phyloP scores from a whole-genome alignment of 352 stramenopile species.

The Pythium oligandrum region DNA sequence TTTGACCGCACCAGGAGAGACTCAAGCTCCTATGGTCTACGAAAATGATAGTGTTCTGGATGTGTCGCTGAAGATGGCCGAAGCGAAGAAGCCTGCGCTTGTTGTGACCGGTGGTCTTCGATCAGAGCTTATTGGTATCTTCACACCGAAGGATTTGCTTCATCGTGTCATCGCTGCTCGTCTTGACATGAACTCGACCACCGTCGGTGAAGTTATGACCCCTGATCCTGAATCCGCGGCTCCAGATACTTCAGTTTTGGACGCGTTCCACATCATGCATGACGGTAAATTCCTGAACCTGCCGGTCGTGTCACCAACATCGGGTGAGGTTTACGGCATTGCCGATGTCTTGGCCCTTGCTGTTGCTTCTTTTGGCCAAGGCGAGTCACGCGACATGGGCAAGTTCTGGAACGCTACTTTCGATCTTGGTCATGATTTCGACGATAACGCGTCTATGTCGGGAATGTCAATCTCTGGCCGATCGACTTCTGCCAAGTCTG shows the following conservation, averaged over 20 bases:
- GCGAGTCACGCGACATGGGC: conserved; percentile 66
- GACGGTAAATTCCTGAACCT: conserved; percentile 97
- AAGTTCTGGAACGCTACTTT: conserved; percentile 79
- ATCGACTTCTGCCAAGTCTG: conserved; percentile 50
- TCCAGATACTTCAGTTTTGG: conserved; percentile 92
- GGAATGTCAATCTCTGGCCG: conserved; percentile 26
- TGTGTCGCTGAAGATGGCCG: conserved; percentile 71
- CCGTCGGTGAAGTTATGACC: conserved; percentile 93
- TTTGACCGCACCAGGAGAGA: conserved; percentile 50
- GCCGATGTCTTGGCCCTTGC: conserved; percentile 81
- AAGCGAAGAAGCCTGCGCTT: conserved; percentile 71
- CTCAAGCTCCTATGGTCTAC: conserved; percentile 69
- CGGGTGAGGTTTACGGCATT: conserved; percentile 71
- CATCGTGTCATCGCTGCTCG: conserved; percentile 91
- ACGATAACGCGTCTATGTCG: conserved; percentile 37
- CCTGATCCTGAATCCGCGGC: conserved; percentile 92
- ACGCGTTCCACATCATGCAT: conserved; percentile 98
- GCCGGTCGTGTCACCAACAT: conserved; percentile 86
- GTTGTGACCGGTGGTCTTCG: conserved; percentile 62
- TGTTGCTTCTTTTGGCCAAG: conserved; percentile 63
- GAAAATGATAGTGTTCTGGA: conserved; percentile 65
- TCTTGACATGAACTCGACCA: conserved; percentile 84
- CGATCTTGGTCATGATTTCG: conserved; percentile 47
- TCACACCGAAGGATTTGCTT: conserved; percentile 98
- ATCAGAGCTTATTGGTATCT: conserved; percentile 91